phyloP scores from a whole-genome alignment of 306 rosid genomes.

The Fagus sylvatica region DNA sequence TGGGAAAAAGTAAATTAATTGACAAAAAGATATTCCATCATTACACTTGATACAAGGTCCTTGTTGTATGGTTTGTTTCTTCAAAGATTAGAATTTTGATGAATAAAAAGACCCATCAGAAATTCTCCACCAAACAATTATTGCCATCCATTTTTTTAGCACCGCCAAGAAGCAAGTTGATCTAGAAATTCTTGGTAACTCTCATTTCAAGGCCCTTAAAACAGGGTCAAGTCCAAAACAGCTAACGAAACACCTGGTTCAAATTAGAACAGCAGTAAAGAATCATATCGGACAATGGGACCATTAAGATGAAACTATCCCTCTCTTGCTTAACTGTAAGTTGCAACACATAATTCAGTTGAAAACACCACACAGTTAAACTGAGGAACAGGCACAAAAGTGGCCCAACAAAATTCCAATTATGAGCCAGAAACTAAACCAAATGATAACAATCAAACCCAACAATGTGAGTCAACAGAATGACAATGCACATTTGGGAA shows the following conservation, averaged over 20 bases:
- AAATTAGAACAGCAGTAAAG: conserved; percentile 27
- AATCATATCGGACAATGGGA: conserved; percentile 22
- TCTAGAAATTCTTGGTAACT: conserved; percentile 31
- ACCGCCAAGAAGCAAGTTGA: conserved; percentile 33
- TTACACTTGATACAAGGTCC: no score
- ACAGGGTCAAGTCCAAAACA: conserved; percentile 43
- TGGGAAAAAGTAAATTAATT: no score
- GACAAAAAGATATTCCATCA: no score
- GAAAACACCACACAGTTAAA: conserved; percentile 45
- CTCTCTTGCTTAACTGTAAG: conserved; percentile 44
- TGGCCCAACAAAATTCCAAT: neutral
- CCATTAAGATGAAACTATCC: conserved; percentile 7
- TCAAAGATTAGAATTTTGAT: conserved; percentile 11
- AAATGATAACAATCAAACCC: neutral
- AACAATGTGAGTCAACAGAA: neutral
- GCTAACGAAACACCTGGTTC: conserved; percentile 28
- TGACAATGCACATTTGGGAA: neutral
- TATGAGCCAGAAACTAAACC: neutral
- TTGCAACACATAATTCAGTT: conserved; percentile 17
- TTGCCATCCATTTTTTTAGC: conserved; percentile 24
- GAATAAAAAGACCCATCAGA: conserved; percentile 31
- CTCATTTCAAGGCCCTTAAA: conserved; percentile 35
- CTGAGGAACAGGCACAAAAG: conserved; percentile 12
- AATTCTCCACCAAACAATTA: conserved; percentile 19
- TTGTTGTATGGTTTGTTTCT: no score